Conservation (phyloP, 2,329 filamentous ascomycete genomes). For the Arthroderma uncinatum region DNA sequence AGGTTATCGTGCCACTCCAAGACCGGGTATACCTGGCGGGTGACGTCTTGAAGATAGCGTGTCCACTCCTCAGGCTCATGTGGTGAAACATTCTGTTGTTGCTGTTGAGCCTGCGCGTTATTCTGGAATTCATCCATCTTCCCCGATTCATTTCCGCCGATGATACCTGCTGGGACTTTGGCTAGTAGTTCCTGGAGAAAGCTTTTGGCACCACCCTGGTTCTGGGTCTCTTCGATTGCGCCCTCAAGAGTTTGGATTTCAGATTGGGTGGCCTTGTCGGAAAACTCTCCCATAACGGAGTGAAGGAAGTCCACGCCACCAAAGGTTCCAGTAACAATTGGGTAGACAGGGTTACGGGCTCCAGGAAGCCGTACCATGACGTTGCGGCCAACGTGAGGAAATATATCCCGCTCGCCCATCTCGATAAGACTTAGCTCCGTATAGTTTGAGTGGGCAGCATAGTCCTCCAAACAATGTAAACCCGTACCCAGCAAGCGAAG, state of each 20-base stretch:
- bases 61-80: slow-evolving; percentile 77
- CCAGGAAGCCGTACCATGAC: slow-evolving; percentile 62
- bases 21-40: slow-evolving; percentile 73
- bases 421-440: slow-evolving; percentile 79
- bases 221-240: slow-evolving; percentile 54
- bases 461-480: slow-evolving; percentile 85
- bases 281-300: slow-evolving; percentile 67
- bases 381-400: slow-evolving; percentile 71
- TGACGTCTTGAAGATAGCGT: slow-evolving; percentile 59
- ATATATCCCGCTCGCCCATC: slow-evolving; percentile 66
- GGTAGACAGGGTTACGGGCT: slow-evolving; percentile 57
- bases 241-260: slow-evolving; percentile 82
- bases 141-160: slow-evolving; percentile 60
- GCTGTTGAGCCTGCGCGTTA: slow-evolving; percentile 61
- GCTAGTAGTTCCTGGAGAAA: slow-evolving; percentile 67
- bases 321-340: slow-evolving; percentile 81
- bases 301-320: slow-evolving; percentile 91
- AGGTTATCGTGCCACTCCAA: slow-evolving; percentile 85
- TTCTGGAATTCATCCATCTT: slow-evolving; percentile 70
- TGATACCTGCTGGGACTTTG: slow-evolving; percentile 69
- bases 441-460: slow-evolving; percentile 89
- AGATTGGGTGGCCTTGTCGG: slow-evolving; percentile 81
- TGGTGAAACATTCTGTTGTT: slow-evolving; percentile 62
- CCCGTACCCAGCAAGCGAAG: slow-evolving; percentile 78
- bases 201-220: slow-evolving; percentile 56